phyloP scores from a whole-genome alignment of 805 yeast genomes.

The Spathaspora sp. region DNA sequence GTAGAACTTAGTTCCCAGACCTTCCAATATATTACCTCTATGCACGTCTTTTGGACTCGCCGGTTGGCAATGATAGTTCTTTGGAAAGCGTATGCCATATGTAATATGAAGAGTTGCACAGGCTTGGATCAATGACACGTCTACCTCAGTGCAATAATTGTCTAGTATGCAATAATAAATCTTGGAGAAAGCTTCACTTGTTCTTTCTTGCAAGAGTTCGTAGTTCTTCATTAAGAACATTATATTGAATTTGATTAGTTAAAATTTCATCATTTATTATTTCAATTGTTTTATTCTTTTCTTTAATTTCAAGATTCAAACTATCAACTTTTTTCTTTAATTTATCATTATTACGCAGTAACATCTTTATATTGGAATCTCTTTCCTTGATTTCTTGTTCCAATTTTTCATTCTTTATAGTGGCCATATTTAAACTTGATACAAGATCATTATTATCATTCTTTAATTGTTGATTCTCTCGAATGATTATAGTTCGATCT shows the following conservation, averaged over 20 bases:
- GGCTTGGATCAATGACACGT: no score
- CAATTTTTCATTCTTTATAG: slow-evolving; percentile 22
- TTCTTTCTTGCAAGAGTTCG: background rate
- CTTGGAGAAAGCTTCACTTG: no score
- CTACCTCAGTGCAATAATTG: no score
- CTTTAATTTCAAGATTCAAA: slow-evolving; percentile 27
- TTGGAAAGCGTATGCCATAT: no score
- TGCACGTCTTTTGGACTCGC: no score
- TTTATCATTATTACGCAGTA: slow-evolving; percentile 14
- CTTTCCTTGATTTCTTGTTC: slow-evolving; percentile 12
- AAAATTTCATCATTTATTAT: slow-evolving; percentile 65
- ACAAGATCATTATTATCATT: slow-evolving; percentile 21
- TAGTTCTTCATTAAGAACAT: slow-evolving; percentile 27
- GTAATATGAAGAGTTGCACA: no score
- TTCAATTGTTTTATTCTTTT: slow-evolving; percentile 55
- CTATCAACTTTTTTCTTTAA: slow-evolving; percentile 18
- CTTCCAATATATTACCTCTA: no score
- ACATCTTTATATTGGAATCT: slow-evolving; percentile 9
- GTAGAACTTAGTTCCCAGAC: no score
- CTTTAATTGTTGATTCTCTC: slow-evolving; percentile 16
- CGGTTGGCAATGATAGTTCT: no score
- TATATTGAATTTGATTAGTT: slow-evolving; percentile 54
- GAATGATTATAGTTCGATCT: slow-evolving; percentile 2
- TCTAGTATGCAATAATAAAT: no score
- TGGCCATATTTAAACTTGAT: slow-evolving; percentile 19